phyloP scores from a whole-genome alignment of 345 rosid species.

The Cardamine resedifolia region DNA sequence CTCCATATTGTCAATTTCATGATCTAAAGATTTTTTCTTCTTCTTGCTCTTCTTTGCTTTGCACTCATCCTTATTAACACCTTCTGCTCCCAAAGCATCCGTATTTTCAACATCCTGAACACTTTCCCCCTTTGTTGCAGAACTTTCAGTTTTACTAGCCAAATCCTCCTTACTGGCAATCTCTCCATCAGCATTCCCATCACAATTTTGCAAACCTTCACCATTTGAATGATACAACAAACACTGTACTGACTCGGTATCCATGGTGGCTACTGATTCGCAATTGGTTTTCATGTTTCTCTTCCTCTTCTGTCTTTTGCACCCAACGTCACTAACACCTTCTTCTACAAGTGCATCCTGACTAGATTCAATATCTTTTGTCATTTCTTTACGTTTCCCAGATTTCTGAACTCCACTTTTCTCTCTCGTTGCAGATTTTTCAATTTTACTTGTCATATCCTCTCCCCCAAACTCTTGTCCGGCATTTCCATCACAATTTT shows the following conservation, averaged over 20 bases:
- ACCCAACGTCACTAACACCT: conserved; percentile 9
- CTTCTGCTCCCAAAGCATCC: conserved; percentile 12
- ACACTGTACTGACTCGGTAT: neutral
- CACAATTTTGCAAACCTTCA: neutral
- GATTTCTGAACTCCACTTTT: neutral
- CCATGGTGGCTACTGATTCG: conserved; percentile 15
- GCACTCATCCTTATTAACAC: neutral
- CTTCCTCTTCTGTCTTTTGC: conserved; percentile 14
- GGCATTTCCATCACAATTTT: neutral
- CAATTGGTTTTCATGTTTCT: neutral
- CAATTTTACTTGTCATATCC: conserved; percentile 3
- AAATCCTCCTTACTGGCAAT: conserved; percentile 2
- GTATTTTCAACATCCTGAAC: neutral
- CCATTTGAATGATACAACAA: conserved; percentile 6
- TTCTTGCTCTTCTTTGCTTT: conserved; percentile 20
- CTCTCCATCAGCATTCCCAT: conserved; percentile 17
- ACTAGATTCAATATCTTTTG: conserved; percentile 7
- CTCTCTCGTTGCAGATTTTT: neutral
- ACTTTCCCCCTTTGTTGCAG: neutral
- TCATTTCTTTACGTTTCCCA: conserved; percentile 10
- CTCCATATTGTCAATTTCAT: conserved; percentile 16
- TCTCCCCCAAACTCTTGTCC: conserved; percentile 4
- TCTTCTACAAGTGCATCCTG: conserved; percentile 15
- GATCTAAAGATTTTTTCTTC: conserved; percentile 16
- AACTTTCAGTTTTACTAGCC: conserved; percentile 6